Evolutionary conservation across 129 eudicot species (phyloP).

Genomic region (Flaveria bidentis): DNA sequence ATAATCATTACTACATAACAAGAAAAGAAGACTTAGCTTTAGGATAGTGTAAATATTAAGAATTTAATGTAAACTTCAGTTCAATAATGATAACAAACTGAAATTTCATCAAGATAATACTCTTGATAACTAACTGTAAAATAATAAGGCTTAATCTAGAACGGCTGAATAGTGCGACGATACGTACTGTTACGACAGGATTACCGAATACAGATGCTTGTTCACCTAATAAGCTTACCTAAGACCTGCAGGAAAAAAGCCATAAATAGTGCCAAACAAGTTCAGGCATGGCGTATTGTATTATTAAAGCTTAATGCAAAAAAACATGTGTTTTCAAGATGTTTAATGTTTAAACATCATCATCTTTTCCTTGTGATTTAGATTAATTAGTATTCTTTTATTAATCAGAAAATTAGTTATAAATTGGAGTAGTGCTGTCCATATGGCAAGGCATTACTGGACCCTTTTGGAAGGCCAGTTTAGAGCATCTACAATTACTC

Average conservation of each 20-base stretch:
- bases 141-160: neutral
- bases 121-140: neutral
- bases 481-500: neutral
- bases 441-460: neutral
- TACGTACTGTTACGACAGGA: neutral
- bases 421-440: neutral
- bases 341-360: neutral
- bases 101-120: neutral
- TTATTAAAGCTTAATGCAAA: neutral
- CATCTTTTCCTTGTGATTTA: neutral
- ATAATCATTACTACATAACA: no score
- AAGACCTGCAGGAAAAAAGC: constrained; percentile 56
- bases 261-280: neutral
- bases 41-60: no score
- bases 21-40: no score
- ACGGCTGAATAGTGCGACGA: neutral
- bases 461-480: neutral
- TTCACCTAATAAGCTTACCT: constrained; percentile 38
- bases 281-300: neutral
- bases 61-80: no score
- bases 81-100: neutral
- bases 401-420: constrained; percentile 5
- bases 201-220: neutral
- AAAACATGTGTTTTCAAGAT: no score
- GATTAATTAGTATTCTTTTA: neutral